Percentiles rank a stretch among this genome's conserved stretches.
Evolutionary conservation across 129 eudicot species (phyloP).

Genomic region (Saussurea involucrata): DNA sequence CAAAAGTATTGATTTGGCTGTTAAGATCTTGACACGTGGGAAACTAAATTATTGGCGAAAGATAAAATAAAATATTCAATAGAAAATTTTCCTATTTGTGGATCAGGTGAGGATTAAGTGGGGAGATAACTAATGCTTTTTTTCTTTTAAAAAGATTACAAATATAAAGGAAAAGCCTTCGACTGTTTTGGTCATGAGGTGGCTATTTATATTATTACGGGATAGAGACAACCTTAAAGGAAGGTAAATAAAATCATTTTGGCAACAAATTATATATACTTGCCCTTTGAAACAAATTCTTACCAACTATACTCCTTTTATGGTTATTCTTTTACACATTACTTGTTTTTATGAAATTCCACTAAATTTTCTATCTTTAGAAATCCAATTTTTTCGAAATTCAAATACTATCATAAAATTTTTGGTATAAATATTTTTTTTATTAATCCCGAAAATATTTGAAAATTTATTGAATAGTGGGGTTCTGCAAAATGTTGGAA

Average conservation of each 20-base stretch:
- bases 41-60: constrained; percentile 13
- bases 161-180: not conserved
- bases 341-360: not conserved
- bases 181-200: constrained; percentile 16
- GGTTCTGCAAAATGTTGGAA: no score
- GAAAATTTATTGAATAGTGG: not conserved
- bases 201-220: not conserved
- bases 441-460: not conserved
- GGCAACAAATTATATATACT: not conserved
- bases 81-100: not conserved
- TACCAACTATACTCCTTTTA: not conserved
- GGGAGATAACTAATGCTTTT: not conserved
- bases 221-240: not conserved
- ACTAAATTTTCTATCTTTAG: not conserved
- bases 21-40: constrained; percentile 9
- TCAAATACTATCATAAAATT: not conserved
- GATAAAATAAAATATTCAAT: not conserved
- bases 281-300: not conserved
- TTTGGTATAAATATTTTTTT: not conserved
- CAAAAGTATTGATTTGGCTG: not conserved
- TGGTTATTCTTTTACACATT: not conserved
- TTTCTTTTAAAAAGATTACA: not conserved
- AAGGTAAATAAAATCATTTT: not conserved
- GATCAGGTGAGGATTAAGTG: constrained; percentile 12
- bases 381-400: not conserved